Evolutionary conservation across 2,329 filamentous ascomycete species (phyloP), one percentile per base, ranked within the genome.

Genomic region (Nemania diffusa): DNA sequence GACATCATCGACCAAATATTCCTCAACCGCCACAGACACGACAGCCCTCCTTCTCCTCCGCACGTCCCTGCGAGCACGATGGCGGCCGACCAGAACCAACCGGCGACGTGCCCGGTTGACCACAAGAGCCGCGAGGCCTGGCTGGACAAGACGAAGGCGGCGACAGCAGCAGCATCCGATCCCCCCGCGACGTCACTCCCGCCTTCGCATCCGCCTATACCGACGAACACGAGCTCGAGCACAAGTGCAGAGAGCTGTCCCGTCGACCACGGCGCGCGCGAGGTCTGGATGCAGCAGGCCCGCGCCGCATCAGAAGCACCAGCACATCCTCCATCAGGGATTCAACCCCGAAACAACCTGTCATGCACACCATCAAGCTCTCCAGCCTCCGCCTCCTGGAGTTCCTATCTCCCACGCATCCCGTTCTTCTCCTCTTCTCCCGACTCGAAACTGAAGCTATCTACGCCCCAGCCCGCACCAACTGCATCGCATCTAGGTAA

Each of bases 61-160:
- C 51, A 57, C 11, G 22, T 17, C 29, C 13, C 29, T 22, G 2
- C 61, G 11, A 57, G 57, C 56, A 59, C 20, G 22, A 74, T 75
- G 73, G 62, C 71, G 40, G 22, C 60, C 57, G 71, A 69, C 37
- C 69, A 40, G 62, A 69, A 63, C 61, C 67, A 58, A 26, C 76
- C 77, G 53, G 77, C 76, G 71, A 84, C 84, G 65, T 98, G 96
- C 76, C 96, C 96, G 5, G 93, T 98, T 75, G 94, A 98, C 81
- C 92, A 94, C 81, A 92, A 93, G 75, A 91, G 93, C 59, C 91
- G 96, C 74, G 91, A 94, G 75, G 89, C 91, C 74, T 99, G 95
- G 95, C 87, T 98, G 42, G 84, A 87, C 64, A 89, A 93, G 76
- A 89, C 90, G 46, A 83, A 81, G 69, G 80, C 88, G 77, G 81